phyloP scores from a whole-genome alignment of 768 basidiomycete genomes.

The Leccinum uliginosum region DNA sequence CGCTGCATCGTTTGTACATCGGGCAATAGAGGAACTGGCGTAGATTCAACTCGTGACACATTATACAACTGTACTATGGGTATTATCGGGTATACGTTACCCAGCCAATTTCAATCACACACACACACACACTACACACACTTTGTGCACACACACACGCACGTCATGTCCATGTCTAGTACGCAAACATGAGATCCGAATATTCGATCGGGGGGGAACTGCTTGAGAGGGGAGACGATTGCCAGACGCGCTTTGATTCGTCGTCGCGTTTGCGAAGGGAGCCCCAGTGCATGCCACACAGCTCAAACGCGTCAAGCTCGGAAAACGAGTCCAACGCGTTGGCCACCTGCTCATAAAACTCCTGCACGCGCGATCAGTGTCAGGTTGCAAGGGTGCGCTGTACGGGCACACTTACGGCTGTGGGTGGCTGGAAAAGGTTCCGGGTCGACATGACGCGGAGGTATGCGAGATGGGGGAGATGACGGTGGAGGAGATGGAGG shows the following conservation, averaged over 20 bases:
- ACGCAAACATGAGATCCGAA: constrained; percentile 25
- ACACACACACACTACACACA: not conserved
- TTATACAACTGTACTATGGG: constrained; percentile 14
- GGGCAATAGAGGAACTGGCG: too few species aligned
- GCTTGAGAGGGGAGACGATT: constrained; percentile 43
- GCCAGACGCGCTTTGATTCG: constrained; percentile 48
- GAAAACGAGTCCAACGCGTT: constrained; percentile 53
- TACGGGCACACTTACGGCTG: constrained; percentile 35
- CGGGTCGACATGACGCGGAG: constrained; percentile 61
- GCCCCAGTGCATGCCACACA: constrained; percentile 74
- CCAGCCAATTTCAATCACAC: not conserved
- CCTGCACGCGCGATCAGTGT: constrained; percentile 33
- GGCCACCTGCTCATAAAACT: constrained; percentile 61
- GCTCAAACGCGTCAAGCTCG: constrained; percentile 63
- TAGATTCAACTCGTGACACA: constrained; percentile 15
- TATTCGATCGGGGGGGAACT: constrained; percentile 29
- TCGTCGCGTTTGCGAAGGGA: constrained; percentile 44
- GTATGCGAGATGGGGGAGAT: constrained; percentile 59
- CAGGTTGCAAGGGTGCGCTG: not conserved
- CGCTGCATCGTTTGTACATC: too few species aligned
- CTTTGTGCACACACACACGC: not conserved
- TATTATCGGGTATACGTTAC: constrained; percentile 14
- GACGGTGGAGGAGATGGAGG: constrained; percentile 49
- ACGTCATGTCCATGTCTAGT: not conserved
- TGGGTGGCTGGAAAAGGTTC: constrained; percentile 45